Percentiles rank a stretch among this genome's conserved stretches.
Evolutionary conservation across 1,139 yeast species (phyloP).

Genomic region (Trichomonascaceae sp.): DNA sequence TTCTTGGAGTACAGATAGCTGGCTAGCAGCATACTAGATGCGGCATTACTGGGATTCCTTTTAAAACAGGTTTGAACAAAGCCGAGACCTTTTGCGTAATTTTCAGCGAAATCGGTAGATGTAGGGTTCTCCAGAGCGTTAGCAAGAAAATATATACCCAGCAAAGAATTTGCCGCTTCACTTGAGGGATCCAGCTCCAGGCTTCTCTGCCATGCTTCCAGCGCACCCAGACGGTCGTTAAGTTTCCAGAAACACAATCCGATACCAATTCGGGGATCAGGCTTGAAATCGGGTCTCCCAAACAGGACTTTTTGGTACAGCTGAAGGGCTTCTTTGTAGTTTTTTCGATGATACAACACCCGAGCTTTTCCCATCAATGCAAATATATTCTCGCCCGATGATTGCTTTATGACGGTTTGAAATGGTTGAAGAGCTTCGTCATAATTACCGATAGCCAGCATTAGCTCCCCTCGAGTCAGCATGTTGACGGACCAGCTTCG

Average conservation of each 20-base stretch:
- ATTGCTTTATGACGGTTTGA: slow-evolving; percentile 32
- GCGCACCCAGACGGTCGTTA: slow-evolving; percentile 71
- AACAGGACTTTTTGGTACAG: slow-evolving; percentile 77
- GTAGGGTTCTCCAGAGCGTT: slow-evolving; percentile 42
- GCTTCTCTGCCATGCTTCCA: slow-evolving; percentile 76
- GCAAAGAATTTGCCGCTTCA: slow-evolving; percentile 57
- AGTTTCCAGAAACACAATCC: slow-evolving; percentile 92
- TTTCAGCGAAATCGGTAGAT: slow-evolving; percentile 28
- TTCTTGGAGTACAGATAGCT: slow-evolving; percentile 56
- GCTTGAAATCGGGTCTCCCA: slow-evolving; percentile 63
- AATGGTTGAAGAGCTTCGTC: slow-evolving; percentile 49
- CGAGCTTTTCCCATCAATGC: slow-evolving; percentile 87
- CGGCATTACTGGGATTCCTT: slow-evolving; percentile 33
- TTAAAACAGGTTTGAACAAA: slow-evolving; percentile 36
- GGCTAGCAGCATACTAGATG: slow-evolving; percentile 44
- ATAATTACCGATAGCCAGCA: slow-evolving; percentile 56
- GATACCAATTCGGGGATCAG: slow-evolving; percentile 93
- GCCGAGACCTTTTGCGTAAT: slow-evolving; percentile 33
- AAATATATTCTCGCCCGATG: slow-evolving; percentile 52
- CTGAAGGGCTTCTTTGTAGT: slow-evolving; percentile 68
- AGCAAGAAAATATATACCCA: slow-evolving; percentile 66
- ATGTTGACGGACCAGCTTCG: slow-evolving; percentile 44
- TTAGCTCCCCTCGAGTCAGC: slow-evolving; percentile 52
- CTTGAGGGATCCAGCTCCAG: slow-evolving; percentile 59
- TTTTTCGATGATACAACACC: slow-evolving; percentile 62